These are phyloP conservation scores for Phytophthora sp. DNA, from an alignment of 352 stramenopile genomes.

Conservation along the genomic window DNA sequence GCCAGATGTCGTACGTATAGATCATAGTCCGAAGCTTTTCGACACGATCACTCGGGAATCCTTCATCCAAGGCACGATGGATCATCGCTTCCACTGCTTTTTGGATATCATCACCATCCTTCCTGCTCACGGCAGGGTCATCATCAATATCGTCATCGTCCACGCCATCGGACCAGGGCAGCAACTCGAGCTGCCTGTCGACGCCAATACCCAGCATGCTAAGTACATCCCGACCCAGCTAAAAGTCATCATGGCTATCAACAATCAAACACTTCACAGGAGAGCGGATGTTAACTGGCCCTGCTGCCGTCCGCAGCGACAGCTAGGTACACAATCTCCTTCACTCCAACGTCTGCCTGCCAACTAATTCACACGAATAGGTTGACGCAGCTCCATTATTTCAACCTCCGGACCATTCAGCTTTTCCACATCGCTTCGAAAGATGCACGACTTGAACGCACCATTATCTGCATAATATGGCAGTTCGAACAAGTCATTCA, in stretches of 20 bases:
- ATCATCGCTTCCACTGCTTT: no score
- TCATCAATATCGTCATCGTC: conserved; percentile 21
- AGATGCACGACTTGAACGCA: conserved; percentile 4
- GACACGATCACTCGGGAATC: no score
- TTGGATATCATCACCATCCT: no score
- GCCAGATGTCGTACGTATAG: no score
- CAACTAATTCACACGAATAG: no score
- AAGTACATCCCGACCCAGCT: conserved; percentile 19
- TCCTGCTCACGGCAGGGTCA: conserved; percentile 9
- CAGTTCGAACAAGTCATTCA: conserved; percentile 17
- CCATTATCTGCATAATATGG: conserved; percentile 18
- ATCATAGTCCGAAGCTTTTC: no score
- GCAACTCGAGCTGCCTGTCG: conserved; percentile 20
- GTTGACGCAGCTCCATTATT: conserved; percentile 6
- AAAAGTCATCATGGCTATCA: conserved; percentile 14
- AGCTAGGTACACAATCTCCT: conserved; percentile 15
- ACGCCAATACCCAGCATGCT: conserved; percentile 18
- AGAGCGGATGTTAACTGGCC: conserved; percentile 11
- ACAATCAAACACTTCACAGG: conserved; percentile 20
- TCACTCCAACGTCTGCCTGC: no score
- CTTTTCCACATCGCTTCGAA: conserved; percentile 11
- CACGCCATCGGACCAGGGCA: conserved; percentile 5
- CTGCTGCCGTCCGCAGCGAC: conserved; percentile 14
- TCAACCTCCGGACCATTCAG: conserved; percentile 4
- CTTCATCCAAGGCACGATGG: no score